Conservation (phyloP, 163 green algal genomes). For the Volvox carteri region DNA sequence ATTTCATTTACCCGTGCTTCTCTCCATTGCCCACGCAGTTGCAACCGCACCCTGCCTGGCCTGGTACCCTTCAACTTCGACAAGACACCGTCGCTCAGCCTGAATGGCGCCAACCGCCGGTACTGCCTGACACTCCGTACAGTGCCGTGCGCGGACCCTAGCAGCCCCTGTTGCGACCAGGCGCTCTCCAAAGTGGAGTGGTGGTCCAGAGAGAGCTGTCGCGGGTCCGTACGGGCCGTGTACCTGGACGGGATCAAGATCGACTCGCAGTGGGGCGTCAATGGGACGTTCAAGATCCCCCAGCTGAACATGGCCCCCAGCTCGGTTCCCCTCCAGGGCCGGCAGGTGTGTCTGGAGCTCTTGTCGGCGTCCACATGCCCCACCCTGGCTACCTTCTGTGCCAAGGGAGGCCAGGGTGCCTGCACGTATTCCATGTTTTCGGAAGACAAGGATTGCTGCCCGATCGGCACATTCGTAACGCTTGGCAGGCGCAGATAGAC, state of each 20-base stretch:
- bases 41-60: conserved; percentile 18
- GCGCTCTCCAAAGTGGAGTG: conserved; percentile 52
- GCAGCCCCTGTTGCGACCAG: conserved; percentile 41
- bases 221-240: conserved; percentile 15
- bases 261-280: conserved; percentile 35
- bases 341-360: conserved; percentile 39
- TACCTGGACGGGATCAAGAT: conserved; percentile 51
- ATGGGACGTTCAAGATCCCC: conserved; percentile 43
- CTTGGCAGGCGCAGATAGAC: background rate
- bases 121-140: conserved; percentile 54
- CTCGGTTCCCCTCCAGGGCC: background rate
- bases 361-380: background rate
- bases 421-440: conserved; percentile 43
- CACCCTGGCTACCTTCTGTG: conserved; percentile 30
- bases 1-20: too few relatives aligned
- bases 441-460: conserved; percentile 36
- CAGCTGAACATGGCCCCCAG: background rate
- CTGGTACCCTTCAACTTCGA: conserved; percentile 49
- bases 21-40: background rate
- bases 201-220: conserved; percentile 31
- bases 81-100: background rate
- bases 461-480: conserved; percentile 13
- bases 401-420: background rate
- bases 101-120: background rate
- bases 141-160: conserved; percentile 9